Evolutionary conservation across 2,329 filamentous ascomycete genomes (phyloP).

Genomic region (Arthrobotrys musiformis): DNA sequence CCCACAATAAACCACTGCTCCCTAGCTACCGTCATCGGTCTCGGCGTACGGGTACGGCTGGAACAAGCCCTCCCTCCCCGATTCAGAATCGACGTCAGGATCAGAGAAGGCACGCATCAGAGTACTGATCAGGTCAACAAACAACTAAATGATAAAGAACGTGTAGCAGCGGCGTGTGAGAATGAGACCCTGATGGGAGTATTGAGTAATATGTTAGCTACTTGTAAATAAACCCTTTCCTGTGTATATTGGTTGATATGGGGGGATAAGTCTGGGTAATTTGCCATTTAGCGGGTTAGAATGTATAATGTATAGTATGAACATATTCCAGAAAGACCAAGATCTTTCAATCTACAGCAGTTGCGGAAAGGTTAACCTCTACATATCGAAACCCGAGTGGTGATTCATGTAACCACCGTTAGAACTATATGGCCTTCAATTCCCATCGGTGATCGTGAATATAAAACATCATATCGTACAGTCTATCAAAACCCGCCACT

Average conservation of each 20-base stretch:
- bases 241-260: not conserved
- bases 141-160: slow-evolving; percentile 94
- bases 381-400: not conserved
- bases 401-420: not conserved
- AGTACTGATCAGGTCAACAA: slow-evolving; percentile 97
- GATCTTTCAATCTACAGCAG: not conserved
- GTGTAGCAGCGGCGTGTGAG: slow-evolving; percentile 92
- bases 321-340: not conserved
- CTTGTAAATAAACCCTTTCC: slow-evolving; percentile 71
- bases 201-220: slow-evolving; percentile 91
- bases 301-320: slow-evolving; percentile 4
- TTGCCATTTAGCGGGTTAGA: slow-evolving; percentile 16
- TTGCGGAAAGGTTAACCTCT: not conserved
- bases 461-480: slow-evolving; percentile 45
- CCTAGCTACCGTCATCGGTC: slow-evolving; percentile 92
- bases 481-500: slow-evolving; percentile 15
- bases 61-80: slow-evolving; percentile 91
- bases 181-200: slow-evolving; percentile 90
- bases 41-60: slow-evolving; percentile 89
- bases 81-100: slow-evolving; percentile 89
- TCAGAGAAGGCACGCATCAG: slow-evolving; percentile 95
- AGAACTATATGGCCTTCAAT: slow-evolving; percentile 2
- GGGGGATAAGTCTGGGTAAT: not conserved
- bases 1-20: slow-evolving; percentile 98
- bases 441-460: too few relatives aligned